A percentile compares a stretch with the other conserved stretches of the same genome.
Conservation (phyloP, 352 stramenopile genomes). For the Phytophthora pini region DNA sequence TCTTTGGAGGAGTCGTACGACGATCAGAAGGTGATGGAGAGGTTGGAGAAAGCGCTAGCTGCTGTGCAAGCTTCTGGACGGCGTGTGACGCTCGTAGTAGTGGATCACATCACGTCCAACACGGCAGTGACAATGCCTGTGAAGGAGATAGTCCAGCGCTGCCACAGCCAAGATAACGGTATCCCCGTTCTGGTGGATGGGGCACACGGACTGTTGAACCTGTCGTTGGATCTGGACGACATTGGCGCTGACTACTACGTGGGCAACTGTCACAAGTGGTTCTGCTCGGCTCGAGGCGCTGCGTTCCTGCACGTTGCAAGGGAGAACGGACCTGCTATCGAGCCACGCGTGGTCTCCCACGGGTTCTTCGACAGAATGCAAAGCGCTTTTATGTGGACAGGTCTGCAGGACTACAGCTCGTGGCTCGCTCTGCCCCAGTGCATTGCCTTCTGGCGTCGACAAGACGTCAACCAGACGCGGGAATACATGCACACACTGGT, state of each 20-base stretch:
- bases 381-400: slow-evolving; percentile 94
- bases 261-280: slow-evolving; percentile 96
- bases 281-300: slow-evolving; percentile 88
- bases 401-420: slow-evolving; percentile 91
- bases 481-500: slow-evolving; percentile 71
- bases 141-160: slow-evolving; percentile 72
- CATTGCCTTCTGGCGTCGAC: slow-evolving; percentile 83
- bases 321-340: slow-evolving; percentile 24
- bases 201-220: slow-evolving; percentile 90
- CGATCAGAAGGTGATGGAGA: slow-evolving; percentile 51
- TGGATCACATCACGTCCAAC: slow-evolving; percentile 96
- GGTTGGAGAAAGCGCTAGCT: slow-evolving; percentile 43
- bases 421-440: slow-evolving; percentile 88
- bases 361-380: slow-evolving; percentile 90
- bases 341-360: slow-evolving; percentile 92
- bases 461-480: slow-evolving; percentile 52
- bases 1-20: slow-evolving; percentile 71
- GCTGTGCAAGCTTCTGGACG: slow-evolving; percentile 36
- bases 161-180: slow-evolving; percentile 31
- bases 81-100: slow-evolving; percentile 70
- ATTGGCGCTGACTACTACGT: slow-evolving; percentile 93
- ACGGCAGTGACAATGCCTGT: slow-evolving; percentile 91
- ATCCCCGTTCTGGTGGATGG: slow-evolving; percentile 91
- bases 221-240: slow-evolving; percentile 70
- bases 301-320: slow-evolving; percentile 86